These are phyloP conservation scores for Sarocladiaceae sp. DNA, from an alignment of 2,329 filamentous ascomycete species.

Conservation along the genomic window DNA sequence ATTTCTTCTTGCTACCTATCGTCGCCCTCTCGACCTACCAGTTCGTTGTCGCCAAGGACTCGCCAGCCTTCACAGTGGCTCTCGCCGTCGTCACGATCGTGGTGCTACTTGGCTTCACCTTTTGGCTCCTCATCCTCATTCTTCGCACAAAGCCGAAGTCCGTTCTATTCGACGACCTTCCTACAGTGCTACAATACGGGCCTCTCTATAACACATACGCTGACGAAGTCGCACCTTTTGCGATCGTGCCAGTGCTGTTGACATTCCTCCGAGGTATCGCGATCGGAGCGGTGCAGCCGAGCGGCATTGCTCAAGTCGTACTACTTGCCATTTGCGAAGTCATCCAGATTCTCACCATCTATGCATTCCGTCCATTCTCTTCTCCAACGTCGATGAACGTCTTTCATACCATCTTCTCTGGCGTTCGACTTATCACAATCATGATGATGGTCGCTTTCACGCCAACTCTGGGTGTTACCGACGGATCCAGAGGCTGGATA, in stretches of 20 bases:
- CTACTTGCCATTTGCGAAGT: constrained; percentile 93
- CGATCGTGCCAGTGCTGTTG: constrained; percentile 78
- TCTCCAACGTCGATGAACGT: constrained; percentile 95
- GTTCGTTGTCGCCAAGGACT: constrained; percentile 68
- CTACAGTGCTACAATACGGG: constrained; percentile 84
- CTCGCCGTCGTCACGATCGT: constrained; percentile 73
- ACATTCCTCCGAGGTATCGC: constrained; percentile 84
- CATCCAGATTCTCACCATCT: constrained; percentile 78
- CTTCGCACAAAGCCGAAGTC: constrained; percentile 76
- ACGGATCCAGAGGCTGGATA: constrained; percentile 86
- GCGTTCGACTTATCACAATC: constrained; percentile 70
- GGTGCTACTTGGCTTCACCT: constrained; percentile 66
- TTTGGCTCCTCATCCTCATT: constrained; percentile 79
- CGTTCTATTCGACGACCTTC: constrained; percentile 87
- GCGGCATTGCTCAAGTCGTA: constrained; percentile 88
- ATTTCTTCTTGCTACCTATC: constrained; percentile 85
- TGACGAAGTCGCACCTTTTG: constrained; percentile 87
- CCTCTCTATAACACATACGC: constrained; percentile 97
- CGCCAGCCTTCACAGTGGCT: constrained; percentile 66
- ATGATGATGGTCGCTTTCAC: constrained; percentile 80
- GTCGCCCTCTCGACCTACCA: constrained; percentile 88
- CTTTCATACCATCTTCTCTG: constrained; percentile 83
- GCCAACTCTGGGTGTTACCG: constrained; percentile 72
- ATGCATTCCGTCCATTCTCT: constrained; percentile 87
- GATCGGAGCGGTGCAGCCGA: constrained; percentile 88